phyloP scores from a whole-genome alignment of 805 yeast genomes.

The Candida maesae region DNA sequence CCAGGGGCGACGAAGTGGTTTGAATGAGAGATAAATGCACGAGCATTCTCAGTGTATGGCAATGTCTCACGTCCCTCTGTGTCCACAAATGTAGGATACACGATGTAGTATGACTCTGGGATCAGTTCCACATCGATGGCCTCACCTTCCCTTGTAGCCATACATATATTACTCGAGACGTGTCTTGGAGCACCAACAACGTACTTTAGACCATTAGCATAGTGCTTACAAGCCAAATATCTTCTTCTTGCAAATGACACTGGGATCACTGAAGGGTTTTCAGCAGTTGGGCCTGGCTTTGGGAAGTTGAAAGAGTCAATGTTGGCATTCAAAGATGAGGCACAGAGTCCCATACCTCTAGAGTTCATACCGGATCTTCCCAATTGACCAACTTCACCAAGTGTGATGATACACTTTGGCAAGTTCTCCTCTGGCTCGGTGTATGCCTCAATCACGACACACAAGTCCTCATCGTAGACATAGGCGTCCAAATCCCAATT shows the following conservation, averaged over 20 bases:
- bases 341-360: slow-evolving; percentile 15
- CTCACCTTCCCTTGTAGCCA: slow-evolving; percentile 15
- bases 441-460: slow-evolving; percentile 12
- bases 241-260: slow-evolving; percentile 15
- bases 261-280: slow-evolving; percentile 12
- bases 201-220: slow-evolving; percentile 15
- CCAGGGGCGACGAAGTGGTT: slow-evolving; percentile 13
- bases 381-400: slow-evolving; percentile 18
- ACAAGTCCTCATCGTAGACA: slow-evolving; percentile 12
- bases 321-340: slow-evolving; percentile 13
- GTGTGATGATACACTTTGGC: slow-evolving; percentile 12
- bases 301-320: slow-evolving; percentile 14
- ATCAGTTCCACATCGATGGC: slow-evolving; percentile 15
- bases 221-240: slow-evolving; percentile 14
- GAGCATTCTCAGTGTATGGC: slow-evolving; percentile 10
- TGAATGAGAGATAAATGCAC: slow-evolving; percentile 14
- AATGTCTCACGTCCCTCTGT: slow-evolving; percentile 11
- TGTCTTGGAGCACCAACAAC: slow-evolving; percentile 17
- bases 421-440: slow-evolving; percentile 14
- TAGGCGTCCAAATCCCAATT: slow-evolving; percentile 17
- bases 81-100: slow-evolving; percentile 16
- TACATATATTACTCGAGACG: slow-evolving; percentile 12
- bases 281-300: slow-evolving; percentile 4
- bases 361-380: slow-evolving; percentile 20
- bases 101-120: slow-evolving; percentile 11